A percentile compares a stretch with the other conserved stretches of the same genome.
These are phyloP conservation scores for Ganoderma boninense DNA, from an alignment of 1,284 basidiomycete genomes.

Conservation along the genomic window DNA sequence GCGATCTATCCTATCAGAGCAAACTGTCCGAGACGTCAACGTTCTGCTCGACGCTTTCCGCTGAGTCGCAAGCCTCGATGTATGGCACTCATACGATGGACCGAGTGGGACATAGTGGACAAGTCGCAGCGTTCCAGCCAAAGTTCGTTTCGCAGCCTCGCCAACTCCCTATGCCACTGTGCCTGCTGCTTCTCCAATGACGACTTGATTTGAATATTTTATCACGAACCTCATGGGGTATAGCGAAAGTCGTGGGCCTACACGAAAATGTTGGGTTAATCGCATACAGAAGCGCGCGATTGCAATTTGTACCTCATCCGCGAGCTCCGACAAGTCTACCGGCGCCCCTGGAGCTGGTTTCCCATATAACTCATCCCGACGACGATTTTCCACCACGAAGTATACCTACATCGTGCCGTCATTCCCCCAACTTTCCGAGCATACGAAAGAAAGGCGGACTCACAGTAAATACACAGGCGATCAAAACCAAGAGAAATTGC, in stretches of 20 bases:
- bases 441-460: constrained; percentile 42
- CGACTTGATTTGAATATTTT: too few species aligned
- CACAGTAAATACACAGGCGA: constrained; percentile 62
- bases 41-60: too few species aligned
- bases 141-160: too few species aligned
- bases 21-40: too few species aligned
- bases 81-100: too few species aligned
- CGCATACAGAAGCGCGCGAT: background rate
- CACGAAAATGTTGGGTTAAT: background rate
- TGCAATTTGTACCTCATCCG: constrained; percentile 43
- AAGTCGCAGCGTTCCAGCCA: too few species aligned
- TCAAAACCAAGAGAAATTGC: constrained; percentile 63
- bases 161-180: too few species aligned
- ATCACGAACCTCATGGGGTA: background rate
- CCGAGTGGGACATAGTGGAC: too few species aligned
- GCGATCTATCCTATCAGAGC: too few species aligned
- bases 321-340: constrained; percentile 74
- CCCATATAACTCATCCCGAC: constrained; percentile 64
- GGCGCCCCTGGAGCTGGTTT: constrained; percentile 54
- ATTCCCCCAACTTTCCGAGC: too few species aligned
- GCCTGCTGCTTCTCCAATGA: too few species aligned
- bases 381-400: constrained; percentile 66
- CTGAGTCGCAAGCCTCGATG: too few species aligned
- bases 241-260: constrained; percentile 16
- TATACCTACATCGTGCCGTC: background rate